A percentile compares a stretch with the other conserved stretches of the same genome.
These are phyloP conservation scores for Fusarium begoniae DNA, from an alignment of 2,329 filamentous ascomycete species.

Conservation along the genomic window DNA sequence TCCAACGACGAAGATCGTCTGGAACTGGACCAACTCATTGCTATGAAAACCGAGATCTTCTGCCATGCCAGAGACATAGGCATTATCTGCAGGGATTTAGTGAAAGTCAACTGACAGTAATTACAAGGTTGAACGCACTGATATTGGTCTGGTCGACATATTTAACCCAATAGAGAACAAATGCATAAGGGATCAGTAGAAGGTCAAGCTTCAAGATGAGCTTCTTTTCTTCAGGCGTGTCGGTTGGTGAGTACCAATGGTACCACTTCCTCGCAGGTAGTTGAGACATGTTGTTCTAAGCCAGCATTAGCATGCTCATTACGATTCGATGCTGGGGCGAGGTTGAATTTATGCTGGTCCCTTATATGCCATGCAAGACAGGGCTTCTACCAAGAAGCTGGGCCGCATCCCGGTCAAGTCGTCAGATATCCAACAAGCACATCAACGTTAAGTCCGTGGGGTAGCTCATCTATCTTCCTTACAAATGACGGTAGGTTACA, in stretches of 20 bases:
- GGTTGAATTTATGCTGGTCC: not conserved
- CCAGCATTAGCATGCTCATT: too few species aligned
- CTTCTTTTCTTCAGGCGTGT: not conserved
- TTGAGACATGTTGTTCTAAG: not conserved
- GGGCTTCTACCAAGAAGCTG: not conserved
- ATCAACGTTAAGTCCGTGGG: not conserved
- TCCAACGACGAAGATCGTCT: not conserved
- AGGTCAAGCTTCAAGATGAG: not conserved
- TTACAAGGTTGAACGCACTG: not conserved
- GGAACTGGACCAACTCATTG: not conserved
- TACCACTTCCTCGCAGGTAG: not conserved
- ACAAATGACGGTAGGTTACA: not conserved
- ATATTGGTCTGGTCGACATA: not conserved
- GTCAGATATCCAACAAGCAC: not conserved
- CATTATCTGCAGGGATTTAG: not conserved
- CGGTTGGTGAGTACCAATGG: not conserved
- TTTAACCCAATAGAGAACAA: not conserved
- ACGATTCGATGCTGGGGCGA: too few species aligned
- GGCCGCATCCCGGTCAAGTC: not conserved
- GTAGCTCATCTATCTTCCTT: not conserved
- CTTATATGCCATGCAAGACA: accelerated
- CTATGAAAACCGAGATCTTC: not conserved
- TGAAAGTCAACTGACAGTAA: too few species aligned
- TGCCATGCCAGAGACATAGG: not conserved
- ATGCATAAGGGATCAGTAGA: not conserved